Base-by-base conservation (phyloP, 208 protist species). In the Trypanosoma mega region DNA sequence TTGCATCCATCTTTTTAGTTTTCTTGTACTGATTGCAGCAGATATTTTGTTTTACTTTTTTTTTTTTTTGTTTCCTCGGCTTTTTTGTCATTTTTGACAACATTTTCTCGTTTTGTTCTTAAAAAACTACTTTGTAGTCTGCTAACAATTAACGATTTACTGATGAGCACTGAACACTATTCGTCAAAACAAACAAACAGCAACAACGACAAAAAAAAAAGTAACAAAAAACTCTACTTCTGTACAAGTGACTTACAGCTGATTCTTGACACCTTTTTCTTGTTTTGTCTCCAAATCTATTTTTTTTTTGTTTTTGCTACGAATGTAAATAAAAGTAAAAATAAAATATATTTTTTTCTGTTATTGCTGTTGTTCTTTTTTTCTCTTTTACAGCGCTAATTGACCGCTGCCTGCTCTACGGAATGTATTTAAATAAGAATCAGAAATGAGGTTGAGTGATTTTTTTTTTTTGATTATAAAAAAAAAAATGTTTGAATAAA, bases 401-500 rank as follows among this genome's bases (percentile, higher is more conserved):
- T n/a, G n/a, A n/a, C n/a, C n/a, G n/a, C n/a, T n/a, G n/a, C n/a
- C n/a, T n/a, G n/a, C n/a, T n/a, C n/a, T n/a, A n/a, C n/a, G n/a
- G n/a, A n/a, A n/a, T n/a, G n/a, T n/a, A n/a, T n/a, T n/a, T n/a
- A n/a, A n/a, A n/a, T n/a, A n/a, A n/a, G n/a, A n/a, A n/a, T n/a
- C n/a, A n/a, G n/a, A n/a, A n/a, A n/a, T n/a, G n/a, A n/a, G n/a
- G n/a, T n/a, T n/a, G n/a, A n/a, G 11, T 41, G 26, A 39, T 57
- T 51, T 57, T 55, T 57, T 49, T 50, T 30, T 63, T 2, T 49
- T 44, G 29, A 66, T 3, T 11, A 8, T 51, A 51, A 20, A 62
- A 44, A 24, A 67, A 69, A 61, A 54, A 65, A 69, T 62, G 46
- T 60, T 65, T 34, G 60, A 47, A 64, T 41, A 21, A 21, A 14